Evolutionary conservation across 2,329 filamentous ascomycete genomes (phyloP).

Genomic region (Alternaria longipes): DNA sequence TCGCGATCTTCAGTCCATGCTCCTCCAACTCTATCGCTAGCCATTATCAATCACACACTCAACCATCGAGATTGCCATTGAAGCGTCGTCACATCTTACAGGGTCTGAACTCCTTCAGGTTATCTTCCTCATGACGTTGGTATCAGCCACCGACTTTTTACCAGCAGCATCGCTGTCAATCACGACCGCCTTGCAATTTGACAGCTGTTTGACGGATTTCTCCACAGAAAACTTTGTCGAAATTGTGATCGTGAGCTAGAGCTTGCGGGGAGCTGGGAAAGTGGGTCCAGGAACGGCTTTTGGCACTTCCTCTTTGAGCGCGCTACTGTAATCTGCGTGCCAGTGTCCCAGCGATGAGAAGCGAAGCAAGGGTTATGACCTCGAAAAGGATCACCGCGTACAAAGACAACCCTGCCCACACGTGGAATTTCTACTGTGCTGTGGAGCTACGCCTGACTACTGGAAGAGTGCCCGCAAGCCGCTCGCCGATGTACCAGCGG

Average conservation of each 20-base stretch:
- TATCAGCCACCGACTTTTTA: conserved; percentile 5
- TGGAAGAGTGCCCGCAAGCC: conserved; percentile 37
- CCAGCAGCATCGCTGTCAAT: conserved; percentile 19
- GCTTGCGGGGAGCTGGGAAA: conserved; percentile 52
- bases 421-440: conserved; percentile 39
- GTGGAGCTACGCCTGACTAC: conserved; percentile 35
- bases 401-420: conserved; percentile 47
- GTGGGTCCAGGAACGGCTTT: conserved; percentile 42
- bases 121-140: neutral
- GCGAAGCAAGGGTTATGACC: conserved; percentile 43
- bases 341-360: conserved; percentile 47
- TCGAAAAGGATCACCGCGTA: conserved; percentile 39
- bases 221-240: conserved; percentile 44
- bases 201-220: conserved; percentile 29
- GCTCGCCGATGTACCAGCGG: conserved; percentile 25
- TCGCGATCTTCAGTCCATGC: conserved; percentile 16
- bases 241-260: conserved; percentile 41
- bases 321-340: conserved; percentile 50
- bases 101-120: conserved; percentile 6
- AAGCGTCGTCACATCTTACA: conserved; percentile 7
- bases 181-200: conserved; percentile 24
- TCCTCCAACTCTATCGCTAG: conserved; percentile 2
- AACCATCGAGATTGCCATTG: neutral
- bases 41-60: conserved; percentile 6
- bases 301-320: conserved; percentile 30